phyloP scores from a whole-genome alignment of 345 rosid genomes.

The Pugionium dolabratum region DNA sequence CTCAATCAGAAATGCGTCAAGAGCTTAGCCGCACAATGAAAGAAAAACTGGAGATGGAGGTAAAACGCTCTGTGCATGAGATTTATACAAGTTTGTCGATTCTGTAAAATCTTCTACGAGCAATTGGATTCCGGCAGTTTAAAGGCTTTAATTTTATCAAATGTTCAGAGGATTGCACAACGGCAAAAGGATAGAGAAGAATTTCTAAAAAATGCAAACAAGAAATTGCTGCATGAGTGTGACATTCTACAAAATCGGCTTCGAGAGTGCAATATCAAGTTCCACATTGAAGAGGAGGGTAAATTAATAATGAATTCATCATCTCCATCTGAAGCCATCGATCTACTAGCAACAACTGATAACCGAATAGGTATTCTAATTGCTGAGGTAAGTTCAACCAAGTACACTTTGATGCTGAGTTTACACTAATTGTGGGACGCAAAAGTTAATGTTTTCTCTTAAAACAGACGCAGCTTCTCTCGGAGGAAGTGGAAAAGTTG shows the following conservation, averaged over 20 bases:
- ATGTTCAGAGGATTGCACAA: constrained; percentile 59
- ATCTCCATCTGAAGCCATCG: constrained; percentile 72
- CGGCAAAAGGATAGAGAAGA: constrained; percentile 69
- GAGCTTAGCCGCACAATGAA: constrained; percentile 79
- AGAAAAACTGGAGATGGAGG: constrained; percentile 92
- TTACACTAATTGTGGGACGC: background rate
- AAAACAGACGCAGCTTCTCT: constrained; percentile 81
- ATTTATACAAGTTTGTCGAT: background rate
- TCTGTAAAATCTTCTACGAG: background rate
- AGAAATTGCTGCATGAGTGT: constrained; percentile 81
- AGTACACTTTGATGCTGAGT: background rate
- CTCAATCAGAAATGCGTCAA: constrained; percentile 69
- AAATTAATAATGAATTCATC: constrained; percentile 68
- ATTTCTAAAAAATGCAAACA: constrained; percentile 52
- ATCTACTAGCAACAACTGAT: constrained; percentile 79
- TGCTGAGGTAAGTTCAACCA: constrained; percentile 68
- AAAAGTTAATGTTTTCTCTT: background rate
- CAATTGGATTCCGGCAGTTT: background rate
- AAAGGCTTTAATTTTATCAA: constrained; percentile 9
- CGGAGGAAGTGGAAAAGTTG: constrained; percentile 66
- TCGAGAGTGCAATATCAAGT: constrained; percentile 80
- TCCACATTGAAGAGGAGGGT: constrained; percentile 74
- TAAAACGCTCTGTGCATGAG: constrained; percentile 26
- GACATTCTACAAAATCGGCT: constrained; percentile 76
- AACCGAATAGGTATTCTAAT: constrained; percentile 91